phyloP scores from a whole-genome alignment of 129 eudicot species.

The Smallanthus sonchifolius region DNA sequence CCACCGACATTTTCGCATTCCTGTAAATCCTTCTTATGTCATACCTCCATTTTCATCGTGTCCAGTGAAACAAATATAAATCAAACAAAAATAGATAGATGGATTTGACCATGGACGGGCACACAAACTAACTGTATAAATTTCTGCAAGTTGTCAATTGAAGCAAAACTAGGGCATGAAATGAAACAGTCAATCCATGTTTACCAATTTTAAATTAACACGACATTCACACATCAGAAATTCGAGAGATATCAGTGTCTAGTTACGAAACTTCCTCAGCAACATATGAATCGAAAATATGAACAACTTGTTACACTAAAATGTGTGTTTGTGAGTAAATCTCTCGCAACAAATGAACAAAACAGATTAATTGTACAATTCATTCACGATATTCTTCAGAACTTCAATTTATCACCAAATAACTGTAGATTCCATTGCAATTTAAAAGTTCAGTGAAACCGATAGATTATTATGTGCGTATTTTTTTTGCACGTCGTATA shows the following conservation, averaged over 20 bases:
- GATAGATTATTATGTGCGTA: not conserved
- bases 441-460: not conserved
- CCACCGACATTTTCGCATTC: not conserved
- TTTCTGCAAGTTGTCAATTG: not conserved
- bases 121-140: not conserved
- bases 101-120: not conserved
- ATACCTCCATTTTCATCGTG: conserved; percentile 11
- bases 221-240: not conserved
- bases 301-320: not conserved
- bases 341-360: not conserved
- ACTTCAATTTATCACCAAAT: not conserved
- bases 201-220: too few species aligned
- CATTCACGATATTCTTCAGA: not conserved
- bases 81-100: not conserved
- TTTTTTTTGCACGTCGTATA: not conserved
- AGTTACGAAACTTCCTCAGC: not conserved
- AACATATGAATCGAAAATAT: not conserved
- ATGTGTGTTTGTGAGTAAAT: not conserved
- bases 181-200: conserved; percentile 7
- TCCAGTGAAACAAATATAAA: not conserved
- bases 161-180: conserved; percentile 22
- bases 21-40: conserved; percentile 1
- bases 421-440: not conserved
- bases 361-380: not conserved
- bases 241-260: not conserved